A percentile compares a stretch with the other conserved stretches of the same genome.
Evolutionary conservation across 441 rosid genomes (phyloP).

Genomic region (Rhodomyrtus psidioides): DNA sequence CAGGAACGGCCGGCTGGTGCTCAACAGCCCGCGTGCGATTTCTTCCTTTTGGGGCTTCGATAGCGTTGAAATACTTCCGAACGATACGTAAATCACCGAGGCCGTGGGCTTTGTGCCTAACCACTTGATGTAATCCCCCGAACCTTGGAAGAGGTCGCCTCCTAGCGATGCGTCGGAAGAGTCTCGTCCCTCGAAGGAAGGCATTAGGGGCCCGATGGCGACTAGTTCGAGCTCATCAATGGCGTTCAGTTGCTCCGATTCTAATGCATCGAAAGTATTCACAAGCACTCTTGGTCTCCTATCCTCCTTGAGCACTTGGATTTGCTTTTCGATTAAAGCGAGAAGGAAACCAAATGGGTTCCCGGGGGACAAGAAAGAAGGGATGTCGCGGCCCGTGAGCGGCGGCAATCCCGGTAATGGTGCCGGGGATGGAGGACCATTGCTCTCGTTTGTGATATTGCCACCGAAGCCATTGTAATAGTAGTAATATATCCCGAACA

Average conservation of each 20-base stretch:
- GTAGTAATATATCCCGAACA: not conserved
- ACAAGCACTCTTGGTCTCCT: constrained; percentile 26
- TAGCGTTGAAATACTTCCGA: constrained; percentile 34
- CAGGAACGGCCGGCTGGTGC: constrained; percentile 25
- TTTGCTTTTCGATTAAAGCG: constrained; percentile 14
- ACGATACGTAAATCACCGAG: constrained; percentile 51
- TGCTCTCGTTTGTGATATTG: not conserved
- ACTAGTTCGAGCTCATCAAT: constrained; percentile 18
- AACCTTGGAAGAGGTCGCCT: constrained; percentile 14
- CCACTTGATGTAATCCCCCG: constrained; percentile 31
- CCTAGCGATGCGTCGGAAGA: constrained; percentile 17
- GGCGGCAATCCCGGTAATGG: constrained; percentile 30
- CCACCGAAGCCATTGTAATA: not conserved
- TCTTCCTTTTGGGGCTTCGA: constrained; percentile 40
- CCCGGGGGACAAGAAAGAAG: constrained; percentile 31
- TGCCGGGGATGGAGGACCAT: constrained; percentile 8
- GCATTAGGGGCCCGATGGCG: constrained; percentile 48
- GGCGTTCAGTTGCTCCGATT: constrained; percentile 22
- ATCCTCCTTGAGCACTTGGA: constrained; percentile 24
- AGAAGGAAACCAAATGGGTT: not conserved
- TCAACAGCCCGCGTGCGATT: constrained; percentile 24
- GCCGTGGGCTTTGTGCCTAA: constrained; percentile 31
- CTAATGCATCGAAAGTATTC: constrained; percentile 42
- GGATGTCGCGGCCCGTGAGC: constrained; percentile 21
- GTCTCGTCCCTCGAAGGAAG: constrained; percentile 24